phyloP scores from a whole-genome alignment of 768 basidiomycete species.

The Rubroboletus pulcherrimus region DNA sequence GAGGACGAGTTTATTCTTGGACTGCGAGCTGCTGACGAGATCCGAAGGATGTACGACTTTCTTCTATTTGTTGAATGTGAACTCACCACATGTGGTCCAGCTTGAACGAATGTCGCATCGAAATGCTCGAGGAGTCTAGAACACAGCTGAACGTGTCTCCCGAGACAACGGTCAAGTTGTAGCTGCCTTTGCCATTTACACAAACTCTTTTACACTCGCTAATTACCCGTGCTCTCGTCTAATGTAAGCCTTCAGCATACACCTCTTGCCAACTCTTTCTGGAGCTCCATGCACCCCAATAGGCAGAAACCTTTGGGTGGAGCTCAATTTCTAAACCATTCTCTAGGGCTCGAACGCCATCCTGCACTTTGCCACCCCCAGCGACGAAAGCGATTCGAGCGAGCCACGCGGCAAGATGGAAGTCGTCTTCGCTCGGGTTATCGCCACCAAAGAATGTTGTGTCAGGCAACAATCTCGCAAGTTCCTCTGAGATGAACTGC shows the following conservation, averaged over 20 bases:
- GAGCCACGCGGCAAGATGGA: constrained; percentile 53
- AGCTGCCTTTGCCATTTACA: not conserved
- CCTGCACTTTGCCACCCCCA: constrained; percentile 36
- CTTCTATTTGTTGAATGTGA: not conserved
- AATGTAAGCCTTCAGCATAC: constrained; percentile 44
- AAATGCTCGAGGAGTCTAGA: constrained; percentile 58
- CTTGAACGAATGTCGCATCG: constrained; percentile 58
- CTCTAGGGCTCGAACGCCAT: constrained; percentile 38
- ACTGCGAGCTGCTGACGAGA: constrained; percentile 56
- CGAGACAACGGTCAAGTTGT: constrained; percentile 12
- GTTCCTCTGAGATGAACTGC: constrained; percentile 36
- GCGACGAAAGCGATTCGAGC: constrained; percentile 41
- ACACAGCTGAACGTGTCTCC: constrained; percentile 36
- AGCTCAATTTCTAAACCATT: constrained; percentile 36
- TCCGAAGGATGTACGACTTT: constrained; percentile 50
- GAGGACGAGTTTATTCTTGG: constrained; percentile 67
- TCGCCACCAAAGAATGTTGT: constrained; percentile 47
- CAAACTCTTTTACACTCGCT: not conserved
- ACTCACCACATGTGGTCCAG: constrained; percentile 30
- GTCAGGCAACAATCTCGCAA: constrained; percentile 39
- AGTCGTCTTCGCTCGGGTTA: constrained; percentile 50
- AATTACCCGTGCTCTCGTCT: constrained; percentile 2
- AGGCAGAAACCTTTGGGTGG: constrained; percentile 37
- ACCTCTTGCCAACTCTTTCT: constrained; percentile 46
- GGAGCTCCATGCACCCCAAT: constrained; percentile 43